phyloP scores from a whole-genome alignment of 1,284 basidiomycete genomes.

The Rhodotorula glutinis region DNA sequence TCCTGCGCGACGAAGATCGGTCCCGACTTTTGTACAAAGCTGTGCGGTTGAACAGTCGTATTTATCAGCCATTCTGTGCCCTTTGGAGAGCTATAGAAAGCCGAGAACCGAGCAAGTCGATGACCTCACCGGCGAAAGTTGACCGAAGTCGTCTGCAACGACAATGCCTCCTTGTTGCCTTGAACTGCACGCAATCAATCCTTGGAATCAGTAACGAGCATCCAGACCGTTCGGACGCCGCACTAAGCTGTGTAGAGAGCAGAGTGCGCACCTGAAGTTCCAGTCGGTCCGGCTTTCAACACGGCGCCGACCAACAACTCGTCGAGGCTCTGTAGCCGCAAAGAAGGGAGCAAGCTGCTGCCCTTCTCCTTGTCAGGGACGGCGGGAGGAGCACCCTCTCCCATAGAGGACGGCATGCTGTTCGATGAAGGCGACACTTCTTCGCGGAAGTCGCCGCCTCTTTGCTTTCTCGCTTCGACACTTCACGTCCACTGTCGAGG shows the following conservation, averaged over 20 bases:
- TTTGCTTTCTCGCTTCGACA: background rate
- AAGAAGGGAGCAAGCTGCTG: background rate
- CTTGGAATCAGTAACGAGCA: background rate
- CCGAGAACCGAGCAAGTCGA: background rate
- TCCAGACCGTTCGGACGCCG: too few species aligned
- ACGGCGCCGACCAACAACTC: constrained; percentile 20
- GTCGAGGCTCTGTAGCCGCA: constrained; percentile 14
- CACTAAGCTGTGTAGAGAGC: background rate
- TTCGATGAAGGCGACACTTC: too few species aligned
- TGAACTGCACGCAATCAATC: constrained; percentile 5
- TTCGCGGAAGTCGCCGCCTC: too few species aligned
- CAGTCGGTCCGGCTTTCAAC: constrained; percentile 9
- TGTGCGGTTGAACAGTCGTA: too few species aligned
- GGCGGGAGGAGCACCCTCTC: background rate
- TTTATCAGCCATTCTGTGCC: background rate
- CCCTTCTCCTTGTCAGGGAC: background rate
- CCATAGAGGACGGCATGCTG: too few species aligned
- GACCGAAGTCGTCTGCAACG: constrained; percentile 35
- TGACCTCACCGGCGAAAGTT: constrained; percentile 39
- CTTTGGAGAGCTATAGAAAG: background rate
- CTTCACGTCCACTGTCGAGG: too few species aligned
- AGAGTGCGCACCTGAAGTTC: constrained; percentile 3
- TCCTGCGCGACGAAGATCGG: constrained; percentile 43
- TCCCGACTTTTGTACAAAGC: constrained; percentile 44
- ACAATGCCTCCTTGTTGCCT: constrained; percentile 38